Evolutionary conservation across 805 yeast species (phyloP), one percentile per base, ranked within the genome.

Genomic region (Limtongia smithiae): DNA sequence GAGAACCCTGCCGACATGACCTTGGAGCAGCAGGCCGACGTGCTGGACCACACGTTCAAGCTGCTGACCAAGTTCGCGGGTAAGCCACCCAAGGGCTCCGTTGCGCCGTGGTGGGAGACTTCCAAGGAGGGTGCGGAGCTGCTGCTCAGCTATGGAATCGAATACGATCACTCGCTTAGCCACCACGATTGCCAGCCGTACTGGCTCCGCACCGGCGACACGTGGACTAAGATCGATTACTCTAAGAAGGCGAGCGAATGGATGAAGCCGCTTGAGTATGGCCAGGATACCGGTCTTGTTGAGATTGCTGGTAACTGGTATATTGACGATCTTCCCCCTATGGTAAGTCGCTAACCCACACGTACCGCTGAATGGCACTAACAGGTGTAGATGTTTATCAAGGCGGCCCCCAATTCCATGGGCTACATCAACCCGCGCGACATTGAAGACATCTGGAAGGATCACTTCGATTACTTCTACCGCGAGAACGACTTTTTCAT

Each of bases 71-170:
- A 68, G 22, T 67, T 68, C 42, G 51, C 62, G 37, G 71, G 71
- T 6, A 65, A 65, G 48, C 69, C 69, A 9, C 71, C 71, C 17
- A 62, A 54, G 15, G 71, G 71, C 3, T 60, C 63, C 20, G 69
- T 65, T 32, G 71, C 71, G 24, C 71, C 71, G 11, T 68, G 69
- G 69, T 68, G 71, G 71, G 70, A 67, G 47, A 67, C 70, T 14
- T 62, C 68, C 2, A 60, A 55, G 24, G 68, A 66, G 32, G 67
- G 68, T 14, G 68, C 64, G 11, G 61, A 67, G 41, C 62, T 68
- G 58, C 48, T 68, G 41, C 43, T 65, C 34, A 67, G 66, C 32
- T 68, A 64, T 46, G 71, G 71, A 6, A 68, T 68, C 30, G 69
- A 66, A 41, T 68, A 68, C 45, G 71, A 68, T 51, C 71, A 68